Evolutionary conservation across 805 yeast species (phyloP).

Genomic region (Pichia occidentalis): DNA sequence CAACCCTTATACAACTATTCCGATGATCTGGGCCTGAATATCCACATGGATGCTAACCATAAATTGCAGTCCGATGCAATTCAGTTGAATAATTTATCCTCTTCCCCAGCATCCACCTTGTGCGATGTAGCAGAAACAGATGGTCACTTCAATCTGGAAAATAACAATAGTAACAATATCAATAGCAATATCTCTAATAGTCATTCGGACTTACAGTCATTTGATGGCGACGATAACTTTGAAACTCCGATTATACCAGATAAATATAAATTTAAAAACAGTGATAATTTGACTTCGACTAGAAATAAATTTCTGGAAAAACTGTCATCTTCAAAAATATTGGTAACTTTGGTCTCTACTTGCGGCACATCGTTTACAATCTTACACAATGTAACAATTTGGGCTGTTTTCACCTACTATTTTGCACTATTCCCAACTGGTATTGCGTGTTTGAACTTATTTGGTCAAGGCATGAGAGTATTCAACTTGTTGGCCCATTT

Average conservation of each 20-base stretch:
- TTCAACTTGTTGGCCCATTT: constrained; percentile 89
- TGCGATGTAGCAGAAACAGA: constrained; percentile 10
- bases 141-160: constrained; percentile 24
- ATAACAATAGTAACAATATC: too few species aligned
- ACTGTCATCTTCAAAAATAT: constrained; percentile 22
- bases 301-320: constrained; percentile 32
- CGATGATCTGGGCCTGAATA: not conserved
- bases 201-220: too few species aligned
- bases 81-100: too few species aligned
- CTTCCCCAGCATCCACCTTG: not conserved
- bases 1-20: not conserved
- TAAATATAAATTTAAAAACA: too few species aligned
- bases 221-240: too few species aligned
- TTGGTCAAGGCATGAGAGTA: constrained; percentile 62
- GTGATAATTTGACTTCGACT: constrained; percentile 13
- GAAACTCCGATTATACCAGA: too few species aligned
- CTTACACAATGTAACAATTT: constrained; percentile 48
- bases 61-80: too few species aligned
- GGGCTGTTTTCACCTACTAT: constrained; percentile 57
- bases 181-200: too few species aligned
- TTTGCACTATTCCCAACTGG: constrained; percentile 50
- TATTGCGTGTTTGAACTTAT: constrained; percentile 56
- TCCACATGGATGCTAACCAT: not conserved
- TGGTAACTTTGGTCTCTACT: not conserved
- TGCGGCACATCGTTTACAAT: constrained; percentile 30